Base-by-base conservation (phyloP, 2,329 filamentous ascomycete species). In the Fusarium bactridioides region DNA sequence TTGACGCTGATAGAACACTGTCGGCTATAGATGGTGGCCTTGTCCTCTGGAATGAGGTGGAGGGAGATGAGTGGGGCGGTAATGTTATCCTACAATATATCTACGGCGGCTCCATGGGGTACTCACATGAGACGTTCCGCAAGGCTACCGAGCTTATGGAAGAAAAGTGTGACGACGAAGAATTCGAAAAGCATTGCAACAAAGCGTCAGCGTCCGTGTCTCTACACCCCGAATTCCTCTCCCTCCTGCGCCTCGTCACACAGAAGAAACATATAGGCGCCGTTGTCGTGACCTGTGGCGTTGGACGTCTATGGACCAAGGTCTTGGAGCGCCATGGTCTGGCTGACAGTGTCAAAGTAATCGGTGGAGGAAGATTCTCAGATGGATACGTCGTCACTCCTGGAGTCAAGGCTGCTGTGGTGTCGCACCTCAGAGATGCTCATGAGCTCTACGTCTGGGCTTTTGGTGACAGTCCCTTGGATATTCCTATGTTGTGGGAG, bases 1-100 rank as follows among this genome's bases (percentile, higher is more conserved):
- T 92, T 5, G 90, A 92, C 67, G 89, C 79, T 0, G 89, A 92
- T 76, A 86, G 79, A 69, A 92, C 89, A 0, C 77, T 92, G 59
- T 78, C 83, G 10, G 62, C 83, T 2, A 70, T 83, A 18, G 89
- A 91, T 67, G 86, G 85, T 9, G 85, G 86, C 1, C 60, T 41
- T 0, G 43, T 88, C 59, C 90, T 90, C 77, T 90, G 86, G 87
- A 5, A 0, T 3, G 23, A 25, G 23, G 18, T 44, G 5, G 41
- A 25, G 16, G 41, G 0, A 25, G 7, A 44, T 7, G 41, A 25
- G 12, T 44, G 41, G 40, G n/a, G 27, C 27, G 3, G 27, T 29
- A 29, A 29, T 29, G 3, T 29, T 29, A 29, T 29, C 27, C 27
- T 29, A 29, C 3, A 3, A 3, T 29, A 29, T 29, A 29, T 29